phyloP scores from a whole-genome alignment of 352 stramenopile species.

The Pythium periplocum region DNA sequence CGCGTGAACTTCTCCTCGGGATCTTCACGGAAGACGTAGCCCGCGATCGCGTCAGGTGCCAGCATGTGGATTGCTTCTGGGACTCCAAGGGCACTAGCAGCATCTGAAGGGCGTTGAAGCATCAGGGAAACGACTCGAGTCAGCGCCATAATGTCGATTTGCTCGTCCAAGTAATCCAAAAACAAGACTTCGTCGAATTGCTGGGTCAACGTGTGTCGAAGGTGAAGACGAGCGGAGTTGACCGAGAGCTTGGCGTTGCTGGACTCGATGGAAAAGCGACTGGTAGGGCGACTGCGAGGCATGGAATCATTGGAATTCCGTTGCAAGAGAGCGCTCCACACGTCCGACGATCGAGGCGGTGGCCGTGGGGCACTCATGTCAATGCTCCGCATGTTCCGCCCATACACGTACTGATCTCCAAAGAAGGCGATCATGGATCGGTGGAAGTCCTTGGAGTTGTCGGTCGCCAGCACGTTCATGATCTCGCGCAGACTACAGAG shows the following conservation, averaged over 20 bases:
- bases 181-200: constrained; percentile 51
- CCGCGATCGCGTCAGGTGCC: constrained; percentile 26
- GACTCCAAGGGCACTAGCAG: too few relatives aligned
- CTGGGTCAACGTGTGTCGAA: constrained; percentile 38
- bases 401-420: constrained; percentile 56
- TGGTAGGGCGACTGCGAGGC: too few relatives aligned
- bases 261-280: neutral
- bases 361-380: too few relatives aligned
- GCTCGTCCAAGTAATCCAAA: constrained; percentile 53
- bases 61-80: too few relatives aligned
- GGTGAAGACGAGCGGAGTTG: constrained; percentile 51
- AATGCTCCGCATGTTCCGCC: neutral
- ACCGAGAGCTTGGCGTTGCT: constrained; percentile 31
- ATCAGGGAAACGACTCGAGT: constrained; percentile 27
- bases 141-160: constrained; percentile 43
- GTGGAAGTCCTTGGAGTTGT: constrained; percentile 44
- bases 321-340: too few relatives aligned
- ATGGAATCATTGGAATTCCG: too few relatives aligned
- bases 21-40: constrained; percentile 62
- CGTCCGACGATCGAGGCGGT: too few relatives aligned
- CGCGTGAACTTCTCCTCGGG: constrained; percentile 50
- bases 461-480: constrained; percentile 49
- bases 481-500: constrained; percentile 50
- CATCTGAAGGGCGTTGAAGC: too few relatives aligned
- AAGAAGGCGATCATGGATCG: constrained; percentile 62